Base-by-base conservation (phyloP, 2,329 filamentous ascomycete genomes). In the Fusarium pseudograminearum region DNA sequence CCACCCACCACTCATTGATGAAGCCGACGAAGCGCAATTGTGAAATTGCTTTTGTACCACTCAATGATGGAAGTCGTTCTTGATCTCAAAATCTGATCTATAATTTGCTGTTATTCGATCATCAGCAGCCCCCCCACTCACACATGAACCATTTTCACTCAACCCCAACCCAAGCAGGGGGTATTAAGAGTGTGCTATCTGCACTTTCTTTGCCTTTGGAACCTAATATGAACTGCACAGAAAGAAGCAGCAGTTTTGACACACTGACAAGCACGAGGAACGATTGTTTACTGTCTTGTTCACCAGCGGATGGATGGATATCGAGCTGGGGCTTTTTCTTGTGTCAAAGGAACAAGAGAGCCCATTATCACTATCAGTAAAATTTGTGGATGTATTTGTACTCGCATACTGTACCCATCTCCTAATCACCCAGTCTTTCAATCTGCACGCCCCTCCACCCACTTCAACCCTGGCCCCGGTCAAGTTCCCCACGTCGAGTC, bases 381-480 rank as follows among this genome's bases (percentile, higher is more conserved):
- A 67, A 54, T 52, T 68, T 67, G 66, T 61, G 61, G 47, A 60
- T 55, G 22, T 64, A 48, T 66, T 44, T 52, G 31, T 62, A 55
- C 57, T 30, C 30, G 50, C 52, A 40, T 60, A 59, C 57, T 56
- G 57, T 61, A 61, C 52, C 41, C 54, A 45, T 42, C 16, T 33
- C 33, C 24, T 38, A 18, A 46, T 59, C 50, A 46, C 51, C 31
- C 34, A 34, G 15, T 18, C 48, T 42, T 40, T 34, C 28, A 48
- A 71, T 57, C 53, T 44, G 54, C 69, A 71, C 69, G 50, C 69
- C 68, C 69, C 68, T 68, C 55, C 56, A 64, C 48, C 57, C 62
- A 65, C 36, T 34, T 52, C 45, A 45, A 70, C 60, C 46, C 57
- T 57, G 41, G 42, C 63, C 67, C 67, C 24, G 36, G 68, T 53